Evolutionary conservation across 305 asterid species (phyloP).

Genomic region (Fraxinus dipetala): DNA sequence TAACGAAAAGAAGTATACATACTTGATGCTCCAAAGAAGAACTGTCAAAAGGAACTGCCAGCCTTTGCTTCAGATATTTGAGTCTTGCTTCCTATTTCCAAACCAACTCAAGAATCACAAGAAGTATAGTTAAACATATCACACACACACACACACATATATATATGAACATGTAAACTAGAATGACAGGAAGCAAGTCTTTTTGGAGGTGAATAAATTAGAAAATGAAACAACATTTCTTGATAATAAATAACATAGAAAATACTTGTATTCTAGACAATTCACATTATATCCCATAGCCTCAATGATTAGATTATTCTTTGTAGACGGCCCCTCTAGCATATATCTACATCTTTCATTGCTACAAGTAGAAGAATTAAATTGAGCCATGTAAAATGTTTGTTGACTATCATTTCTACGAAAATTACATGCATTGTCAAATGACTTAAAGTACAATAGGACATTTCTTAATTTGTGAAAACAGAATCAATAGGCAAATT

Average conservation of each 20-base stretch:
- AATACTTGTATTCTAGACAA: neutral
- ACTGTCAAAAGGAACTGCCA: constrained; percentile 82
- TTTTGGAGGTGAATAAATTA: neutral
- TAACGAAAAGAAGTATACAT: constrained; percentile 23
- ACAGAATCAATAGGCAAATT: neutral
- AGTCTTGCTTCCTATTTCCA: constrained; percentile 72
- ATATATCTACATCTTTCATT: neutral
- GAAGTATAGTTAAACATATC: neutral
- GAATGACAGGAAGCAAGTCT: neutral
- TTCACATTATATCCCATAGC: neutral
- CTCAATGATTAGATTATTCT: neutral
- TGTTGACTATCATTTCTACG: neutral
- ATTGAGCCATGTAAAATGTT: neutral
- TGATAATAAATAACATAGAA: neutral
- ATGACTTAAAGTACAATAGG: neutral
- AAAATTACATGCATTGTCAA: neutral
- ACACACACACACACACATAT: neutral
- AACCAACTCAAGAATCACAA: constrained; percentile 29
- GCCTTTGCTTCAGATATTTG: constrained; percentile 66
- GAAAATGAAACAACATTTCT: neutral
- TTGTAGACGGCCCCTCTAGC: neutral
- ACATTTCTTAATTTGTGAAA: neutral
- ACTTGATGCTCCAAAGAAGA: constrained; percentile 74
- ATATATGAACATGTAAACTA: neutral
- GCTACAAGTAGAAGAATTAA: neutral